Conservation (phyloP, 306 rosid species). For the Pterocarpus macrocarpus region DNA sequence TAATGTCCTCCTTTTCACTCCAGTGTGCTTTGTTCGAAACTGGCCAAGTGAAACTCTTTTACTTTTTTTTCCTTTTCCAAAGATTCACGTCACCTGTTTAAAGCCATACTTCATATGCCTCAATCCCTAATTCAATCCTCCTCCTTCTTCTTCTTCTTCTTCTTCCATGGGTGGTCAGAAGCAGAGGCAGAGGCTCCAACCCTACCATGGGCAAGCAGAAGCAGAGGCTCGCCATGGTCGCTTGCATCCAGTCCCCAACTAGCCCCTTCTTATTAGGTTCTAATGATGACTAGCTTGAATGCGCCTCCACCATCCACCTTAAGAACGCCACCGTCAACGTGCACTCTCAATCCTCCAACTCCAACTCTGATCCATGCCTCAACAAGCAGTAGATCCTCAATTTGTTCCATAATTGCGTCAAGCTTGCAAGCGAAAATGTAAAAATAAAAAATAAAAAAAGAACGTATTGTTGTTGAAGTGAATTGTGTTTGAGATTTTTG, state of each 20-base stretch:
- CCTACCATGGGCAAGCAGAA: slow-evolving; percentile 51
- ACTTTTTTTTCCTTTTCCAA: too few species aligned
- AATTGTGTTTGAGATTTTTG: not conserved
- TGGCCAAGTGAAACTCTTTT: too few species aligned
- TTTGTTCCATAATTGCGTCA: slow-evolving; percentile 92
- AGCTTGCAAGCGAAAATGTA: slow-evolving; percentile 98
- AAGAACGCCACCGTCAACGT: slow-evolving; percentile 51
- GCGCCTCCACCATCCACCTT: slow-evolving; percentile 81
- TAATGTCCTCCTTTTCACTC: too few species aligned
- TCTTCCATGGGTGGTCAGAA: slow-evolving; percentile 17
- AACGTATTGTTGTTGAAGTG: not conserved
- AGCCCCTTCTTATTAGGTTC: slow-evolving; percentile 85
- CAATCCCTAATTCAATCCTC: slow-evolving; percentile 40
- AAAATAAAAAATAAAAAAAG: not conserved
- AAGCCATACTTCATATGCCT: too few species aligned
- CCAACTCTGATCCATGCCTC: slow-evolving; percentile 59
- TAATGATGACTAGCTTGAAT: slow-evolving; percentile 88
- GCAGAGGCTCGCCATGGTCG: slow-evolving; percentile 67
- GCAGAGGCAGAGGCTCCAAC: slow-evolving; percentile 79
- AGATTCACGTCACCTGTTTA: too few species aligned
- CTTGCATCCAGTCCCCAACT: slow-evolving; percentile 86
- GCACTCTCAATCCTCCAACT: slow-evolving; percentile 40
- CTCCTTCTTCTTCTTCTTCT: not conserved
- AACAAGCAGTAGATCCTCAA: slow-evolving; percentile 85
- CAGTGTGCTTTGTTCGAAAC: too few species aligned